Conservation (phyloP, 169 alveolate genomes). For the Neospora caninum region DNA sequence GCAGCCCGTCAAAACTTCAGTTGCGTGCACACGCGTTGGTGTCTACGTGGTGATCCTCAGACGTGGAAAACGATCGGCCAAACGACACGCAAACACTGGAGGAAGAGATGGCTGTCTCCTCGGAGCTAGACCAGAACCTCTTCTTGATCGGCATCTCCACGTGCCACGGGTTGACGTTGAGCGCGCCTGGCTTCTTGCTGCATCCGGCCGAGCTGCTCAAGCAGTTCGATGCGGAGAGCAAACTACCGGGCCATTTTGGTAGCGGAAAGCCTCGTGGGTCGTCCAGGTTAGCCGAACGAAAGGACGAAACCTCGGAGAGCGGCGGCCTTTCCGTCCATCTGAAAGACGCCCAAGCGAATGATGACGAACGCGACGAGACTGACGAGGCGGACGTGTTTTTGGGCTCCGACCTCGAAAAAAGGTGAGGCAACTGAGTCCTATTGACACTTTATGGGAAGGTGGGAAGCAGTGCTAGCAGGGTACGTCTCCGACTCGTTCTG, state of each 20-base stretch:
- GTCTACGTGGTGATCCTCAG: too few relatives aligned
- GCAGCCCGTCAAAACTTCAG: too few relatives aligned
- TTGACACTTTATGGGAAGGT: too few relatives aligned
- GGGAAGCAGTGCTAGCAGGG: too few relatives aligned
- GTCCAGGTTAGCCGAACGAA: background rate
- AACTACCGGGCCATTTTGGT: background rate
- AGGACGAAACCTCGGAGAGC: background rate
- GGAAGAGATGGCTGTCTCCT: too few relatives aligned
- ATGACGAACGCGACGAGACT: background rate
- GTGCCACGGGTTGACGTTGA: constrained; percentile 1
- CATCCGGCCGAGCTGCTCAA: background rate
- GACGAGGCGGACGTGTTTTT: background rate
- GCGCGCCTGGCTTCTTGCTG: background rate
- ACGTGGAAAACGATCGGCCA: too few relatives aligned
- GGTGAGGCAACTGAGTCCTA: background rate
- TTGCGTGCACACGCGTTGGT: too few relatives aligned
- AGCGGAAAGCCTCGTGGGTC: background rate
- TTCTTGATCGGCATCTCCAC: background rate
- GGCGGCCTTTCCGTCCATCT: background rate
- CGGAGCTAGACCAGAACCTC: background rate
- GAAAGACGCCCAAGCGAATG: background rate
- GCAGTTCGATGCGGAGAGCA: background rate
- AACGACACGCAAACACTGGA: too few relatives aligned
- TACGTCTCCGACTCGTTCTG: too few relatives aligned
- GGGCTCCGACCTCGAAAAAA: background rate